phyloP scores from a whole-genome alignment of 208 protist species.

The Leishmania gerbilli region DNA sequence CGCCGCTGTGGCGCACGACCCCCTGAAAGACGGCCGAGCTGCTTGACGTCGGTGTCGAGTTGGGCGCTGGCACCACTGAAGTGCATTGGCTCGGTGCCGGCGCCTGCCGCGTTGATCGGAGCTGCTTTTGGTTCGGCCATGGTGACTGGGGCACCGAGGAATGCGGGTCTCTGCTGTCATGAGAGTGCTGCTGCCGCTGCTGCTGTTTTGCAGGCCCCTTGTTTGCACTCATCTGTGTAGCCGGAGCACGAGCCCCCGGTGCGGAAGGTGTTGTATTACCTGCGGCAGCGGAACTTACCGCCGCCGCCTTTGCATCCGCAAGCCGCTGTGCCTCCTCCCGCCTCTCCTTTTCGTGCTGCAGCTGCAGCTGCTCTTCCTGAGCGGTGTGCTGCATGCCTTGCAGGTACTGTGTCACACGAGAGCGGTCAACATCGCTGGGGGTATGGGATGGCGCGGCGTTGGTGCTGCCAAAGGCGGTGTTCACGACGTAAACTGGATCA shows the following conservation, averaged over 20 bases:
- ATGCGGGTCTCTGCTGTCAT: not conserved
- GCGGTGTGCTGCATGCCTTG: slow-evolving; percentile 8
- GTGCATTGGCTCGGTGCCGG: not conserved
- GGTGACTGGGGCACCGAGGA: not conserved
- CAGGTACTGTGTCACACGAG: slow-evolving; percentile 14
- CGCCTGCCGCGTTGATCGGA: not conserved
- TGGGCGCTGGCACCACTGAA: not conserved
- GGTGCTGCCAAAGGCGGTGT: not conserved
- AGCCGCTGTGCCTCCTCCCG: not conserved
- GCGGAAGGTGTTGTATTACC: not conserved
- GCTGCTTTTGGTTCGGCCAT: not conserved
- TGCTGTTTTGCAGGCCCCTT: not conserved
- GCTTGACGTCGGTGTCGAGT: not conserved
- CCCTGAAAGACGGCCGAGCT: not conserved
- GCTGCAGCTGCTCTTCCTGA: slow-evolving; percentile 9
- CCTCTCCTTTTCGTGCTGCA: slow-evolving; percentile 1
- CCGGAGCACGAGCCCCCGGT: not conserved
- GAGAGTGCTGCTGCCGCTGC: not conserved
- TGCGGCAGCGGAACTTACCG: not conserved
- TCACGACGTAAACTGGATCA: not conserved
- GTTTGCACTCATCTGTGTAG: not conserved
- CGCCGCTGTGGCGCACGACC: not conserved
- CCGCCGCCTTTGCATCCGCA: slow-evolving; percentile 6
- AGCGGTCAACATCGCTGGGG: slow-evolving; percentile 1
- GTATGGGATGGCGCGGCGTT: not conserved